These are phyloP conservation scores for Medicago ruthenica DNA, from an alignment of 306 rosid species.

Conservation along the genomic window DNA sequence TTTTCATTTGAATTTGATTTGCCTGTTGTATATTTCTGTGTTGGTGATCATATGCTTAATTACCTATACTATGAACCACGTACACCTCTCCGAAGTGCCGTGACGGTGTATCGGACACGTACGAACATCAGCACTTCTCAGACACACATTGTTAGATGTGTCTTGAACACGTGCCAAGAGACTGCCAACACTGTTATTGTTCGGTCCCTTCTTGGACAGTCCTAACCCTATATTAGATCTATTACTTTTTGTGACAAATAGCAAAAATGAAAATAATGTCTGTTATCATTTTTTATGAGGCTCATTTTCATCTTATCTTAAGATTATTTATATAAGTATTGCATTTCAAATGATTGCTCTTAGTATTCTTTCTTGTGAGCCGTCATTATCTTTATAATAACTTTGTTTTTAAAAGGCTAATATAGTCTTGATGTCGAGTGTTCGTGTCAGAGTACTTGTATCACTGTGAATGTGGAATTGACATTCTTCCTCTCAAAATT, in stretches of 20 bases:
- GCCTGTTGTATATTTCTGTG: neutral
- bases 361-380: neutral
- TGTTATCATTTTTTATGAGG: neutral
- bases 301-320: too few relatives aligned
- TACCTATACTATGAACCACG: neutral
- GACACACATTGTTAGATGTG: neutral
- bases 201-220: neutral
- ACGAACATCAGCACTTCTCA: neutral
- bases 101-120: neutral
- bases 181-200: neutral
- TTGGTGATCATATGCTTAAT: constrained; percentile 11
- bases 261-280: too few relatives aligned
- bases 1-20: constrained; percentile 11
- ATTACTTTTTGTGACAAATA: neutral
- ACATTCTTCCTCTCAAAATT: neutral
- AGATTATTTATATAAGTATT: neutral
- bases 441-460: neutral
- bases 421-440: neutral
- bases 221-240: neutral
- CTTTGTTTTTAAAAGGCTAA: neutral
- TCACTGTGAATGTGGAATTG: constrained; percentile 34
- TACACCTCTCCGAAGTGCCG: neutral
- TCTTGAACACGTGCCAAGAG: neutral
- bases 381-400: neutral
- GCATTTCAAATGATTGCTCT: neutral